Evolutionary conservation across 306 rosid genomes (phyloP).

Genomic region (Prunus armeniaca): DNA sequence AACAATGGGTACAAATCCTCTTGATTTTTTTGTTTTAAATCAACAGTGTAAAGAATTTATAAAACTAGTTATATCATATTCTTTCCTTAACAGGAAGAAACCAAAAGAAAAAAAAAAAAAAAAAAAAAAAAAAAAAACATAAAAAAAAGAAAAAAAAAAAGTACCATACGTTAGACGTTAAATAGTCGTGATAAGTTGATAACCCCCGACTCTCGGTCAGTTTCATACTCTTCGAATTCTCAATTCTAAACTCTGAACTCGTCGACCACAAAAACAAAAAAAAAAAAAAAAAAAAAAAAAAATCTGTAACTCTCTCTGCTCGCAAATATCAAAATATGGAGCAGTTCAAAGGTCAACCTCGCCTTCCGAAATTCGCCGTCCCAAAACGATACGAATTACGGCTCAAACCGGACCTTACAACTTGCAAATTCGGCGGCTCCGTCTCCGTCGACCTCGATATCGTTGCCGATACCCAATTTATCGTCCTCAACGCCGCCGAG

Average conservation of each 20-base stretch:
- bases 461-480: constrained; percentile 56
- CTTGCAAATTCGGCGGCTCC: constrained; percentile 70
- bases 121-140: no score
- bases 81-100: no score
- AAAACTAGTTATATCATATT: no score
- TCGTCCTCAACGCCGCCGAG: constrained; percentile 85
- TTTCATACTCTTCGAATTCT: not conserved
- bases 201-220: no score
- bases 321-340: constrained; percentile 42
- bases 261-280: no score
- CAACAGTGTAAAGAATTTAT: no score
- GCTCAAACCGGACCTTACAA: constrained; percentile 73
- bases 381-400: constrained; percentile 67
- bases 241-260: not conserved
- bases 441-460: constrained; percentile 60
- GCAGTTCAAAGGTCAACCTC: constrained; percentile 80
- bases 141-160: no score
- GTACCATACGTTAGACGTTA: not conserved
- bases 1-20: no score
- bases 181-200: not conserved
- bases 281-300: no score
- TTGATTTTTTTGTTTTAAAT: no score
- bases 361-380: constrained; percentile 83
- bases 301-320: not conserved
- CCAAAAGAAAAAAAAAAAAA: no score